phyloP scores from a whole-genome alignment of 2,329 filamentous ascomycete genomes.

The Sarocladium strictum region DNA sequence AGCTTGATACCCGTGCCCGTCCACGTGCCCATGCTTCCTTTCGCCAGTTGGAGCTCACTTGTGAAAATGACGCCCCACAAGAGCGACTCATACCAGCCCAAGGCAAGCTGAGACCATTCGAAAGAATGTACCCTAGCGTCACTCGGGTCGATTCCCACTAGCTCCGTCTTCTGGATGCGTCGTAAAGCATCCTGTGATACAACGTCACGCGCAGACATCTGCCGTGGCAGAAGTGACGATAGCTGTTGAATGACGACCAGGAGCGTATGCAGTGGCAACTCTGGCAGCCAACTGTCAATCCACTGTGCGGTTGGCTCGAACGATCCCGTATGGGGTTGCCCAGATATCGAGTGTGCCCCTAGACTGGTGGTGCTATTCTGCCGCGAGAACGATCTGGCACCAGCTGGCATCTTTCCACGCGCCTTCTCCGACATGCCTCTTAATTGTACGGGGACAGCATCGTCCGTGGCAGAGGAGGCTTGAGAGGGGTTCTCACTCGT shows the following conservation, averaged over 20 bases:
- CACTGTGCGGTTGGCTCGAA: conserved; percentile 79
- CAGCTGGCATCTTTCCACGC: conserved; percentile 88
- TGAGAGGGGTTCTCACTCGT: conserved; percentile 58
- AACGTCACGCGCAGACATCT: conserved; percentile 37
- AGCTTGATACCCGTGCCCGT: conserved; percentile 83
- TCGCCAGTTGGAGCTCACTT: conserved; percentile 80
- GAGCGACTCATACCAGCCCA: conserved; percentile 94
- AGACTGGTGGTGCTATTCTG: conserved; percentile 87
- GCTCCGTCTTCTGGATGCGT: conserved; percentile 52
- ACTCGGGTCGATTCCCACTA: conserved; percentile 69
- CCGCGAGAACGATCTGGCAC: conserved; percentile 73
- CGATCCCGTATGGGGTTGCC: conserved; percentile 47
- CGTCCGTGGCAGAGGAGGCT: conserved; percentile 68
- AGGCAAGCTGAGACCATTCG: conserved; percentile 83
- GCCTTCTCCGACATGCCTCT: conserved; percentile 97
- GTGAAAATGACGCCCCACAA: conserved; percentile 92
- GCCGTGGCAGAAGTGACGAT: conserved; percentile 48
- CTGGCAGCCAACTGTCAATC: conserved; percentile 92
- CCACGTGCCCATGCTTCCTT: conserved; percentile 88
- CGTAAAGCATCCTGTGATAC: conserved; percentile 41
- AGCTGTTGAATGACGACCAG: conserved; percentile 69
- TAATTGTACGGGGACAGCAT: conserved; percentile 74
- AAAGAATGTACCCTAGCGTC: conserved; percentile 79
- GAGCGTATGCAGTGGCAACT: conserved; percentile 82
- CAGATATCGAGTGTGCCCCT: conserved; percentile 54